These are phyloP conservation scores for Vaccinium myrtillus DNA, from an alignment of 148 eudicot species.

Conservation along the genomic window DNA sequence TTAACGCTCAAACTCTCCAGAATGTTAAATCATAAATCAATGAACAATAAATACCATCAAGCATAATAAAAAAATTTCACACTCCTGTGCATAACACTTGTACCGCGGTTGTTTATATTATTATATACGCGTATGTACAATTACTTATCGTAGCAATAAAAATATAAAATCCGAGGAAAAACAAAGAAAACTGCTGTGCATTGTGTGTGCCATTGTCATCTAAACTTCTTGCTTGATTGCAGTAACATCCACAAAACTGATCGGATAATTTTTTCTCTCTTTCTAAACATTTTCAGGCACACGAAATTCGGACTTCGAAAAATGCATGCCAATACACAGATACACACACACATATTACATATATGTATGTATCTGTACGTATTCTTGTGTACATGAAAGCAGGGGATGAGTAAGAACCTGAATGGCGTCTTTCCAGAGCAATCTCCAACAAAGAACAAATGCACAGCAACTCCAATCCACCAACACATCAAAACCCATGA, in stretches of 20 bases:
- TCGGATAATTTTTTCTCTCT: not conserved
- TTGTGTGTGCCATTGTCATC: not conserved
- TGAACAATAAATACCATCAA: not conserved
- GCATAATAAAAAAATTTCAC: no score
- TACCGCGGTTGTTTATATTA: no score
- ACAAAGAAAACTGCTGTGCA: not conserved
- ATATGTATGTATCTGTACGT: no score
- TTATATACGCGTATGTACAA: not conserved
- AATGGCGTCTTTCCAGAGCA: conserved; percentile 16
- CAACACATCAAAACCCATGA: not conserved
- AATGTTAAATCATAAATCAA: not conserved
- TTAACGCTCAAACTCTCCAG: not conserved
- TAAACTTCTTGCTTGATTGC: not conserved
- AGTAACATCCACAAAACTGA: not conserved
- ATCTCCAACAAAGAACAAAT: conserved; percentile 10
- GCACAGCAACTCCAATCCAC: not conserved
- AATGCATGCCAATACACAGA: not conserved
- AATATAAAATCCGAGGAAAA: not conserved
- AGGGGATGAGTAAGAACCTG: conserved; percentile 18
- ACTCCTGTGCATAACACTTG: not conserved
- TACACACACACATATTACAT: not conserved
- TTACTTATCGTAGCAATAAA: not conserved
- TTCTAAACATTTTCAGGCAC: not conserved
- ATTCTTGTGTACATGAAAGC: not conserved
- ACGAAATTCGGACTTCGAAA: not conserved